Base-by-base conservation (phyloP, 306 rosid species). In the Argentina anserina region DNA sequence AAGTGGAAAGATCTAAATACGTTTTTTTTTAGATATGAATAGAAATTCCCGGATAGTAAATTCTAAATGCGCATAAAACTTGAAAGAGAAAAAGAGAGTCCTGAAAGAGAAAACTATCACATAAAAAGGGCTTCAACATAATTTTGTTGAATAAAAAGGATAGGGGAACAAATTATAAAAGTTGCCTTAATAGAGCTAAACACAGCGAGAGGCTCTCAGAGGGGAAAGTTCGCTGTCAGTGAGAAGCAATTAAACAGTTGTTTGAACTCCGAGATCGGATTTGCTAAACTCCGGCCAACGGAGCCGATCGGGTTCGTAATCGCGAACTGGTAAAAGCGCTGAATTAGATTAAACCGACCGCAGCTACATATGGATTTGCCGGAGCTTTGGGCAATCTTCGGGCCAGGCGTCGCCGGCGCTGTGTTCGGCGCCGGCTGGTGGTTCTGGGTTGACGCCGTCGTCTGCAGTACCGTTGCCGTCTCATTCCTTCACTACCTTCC, bases 401-500 rank as follows among this genome's bases (percentile, higher is more conserved):
- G 99, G 65, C 95, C 99, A 11, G 99, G 96, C 9, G 83, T 94
- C 37, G 90, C 99, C 3, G 99, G 99, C 7, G 95, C 91, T 2
- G 81, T 94, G 41, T 94, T 94, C 75, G 99, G 96, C 40, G 88
- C 93, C 65, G 99, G 96, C 6, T 94, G 99, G 99, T 91, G 99
- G 99, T 89, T 94, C 83, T 94, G 99, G 99, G 87, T 91, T 1
- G 99, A 94, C 79, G 99, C 99, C 82, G 97, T 94, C 64, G 96
- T 94, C 37, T 91, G 99, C 84, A 94, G 96, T 80, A 81, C 93
- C 71, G 84, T 82, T 65, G 75, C 87, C 45, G 91, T 91, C 63
- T 84, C 99, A 71, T 94, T 94, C 85, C 70, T 94, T 69, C 87
- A 94, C 87, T 91, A 94, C 82, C 97, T 91, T 34, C 99, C 99